Evolutionary conservation across 306 rosid species (phyloP).

Genomic region (Carpinus viminea): DNA sequence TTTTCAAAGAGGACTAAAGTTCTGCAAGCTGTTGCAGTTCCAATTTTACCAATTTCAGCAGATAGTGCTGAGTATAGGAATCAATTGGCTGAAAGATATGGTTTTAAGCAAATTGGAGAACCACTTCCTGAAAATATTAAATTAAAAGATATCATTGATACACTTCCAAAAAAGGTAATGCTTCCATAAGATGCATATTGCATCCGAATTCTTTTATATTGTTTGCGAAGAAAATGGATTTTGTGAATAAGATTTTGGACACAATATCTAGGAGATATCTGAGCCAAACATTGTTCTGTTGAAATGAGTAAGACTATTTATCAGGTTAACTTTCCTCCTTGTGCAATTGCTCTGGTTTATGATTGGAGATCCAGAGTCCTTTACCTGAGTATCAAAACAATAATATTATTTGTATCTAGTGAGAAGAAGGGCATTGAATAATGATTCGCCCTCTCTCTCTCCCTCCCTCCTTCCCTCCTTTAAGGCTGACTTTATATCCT

Average conservation of each 20-base stretch:
- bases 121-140: conserved; percentile 73
- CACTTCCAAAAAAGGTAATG: conserved; percentile 86
- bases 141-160: conserved; percentile 65
- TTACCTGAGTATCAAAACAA: conserved; percentile 1
- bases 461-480: background rate
- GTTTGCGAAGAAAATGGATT: conserved; percentile 1
- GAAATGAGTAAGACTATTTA: conserved; percentile 3
- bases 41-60: conserved; percentile 54
- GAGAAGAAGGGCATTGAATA: conserved; percentile 15
- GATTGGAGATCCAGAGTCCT: background rate
- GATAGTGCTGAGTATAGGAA: conserved; percentile 65
- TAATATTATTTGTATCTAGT: conserved; percentile 11
- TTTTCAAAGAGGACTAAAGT: conserved; percentile 35
- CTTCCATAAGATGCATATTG: conserved; percentile 6
- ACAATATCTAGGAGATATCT: conserved; percentile 11
- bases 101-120: conserved; percentile 78
- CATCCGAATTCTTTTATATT: conserved; percentile 10
- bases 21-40: conserved; percentile 72
- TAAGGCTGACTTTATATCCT: background rate
- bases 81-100: conserved; percentile 71
- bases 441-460: background rate
- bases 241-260: conserved; percentile 4
- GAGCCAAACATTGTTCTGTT: conserved; percentile 2
- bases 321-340: conserved; percentile 9
- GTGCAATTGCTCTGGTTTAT: conserved; percentile 19